Evolutionary conservation across 495 filamentous ascomycete species (phyloP), one percentile per base, ranked within the genome.

Genomic region (Xylaria curta): DNA sequence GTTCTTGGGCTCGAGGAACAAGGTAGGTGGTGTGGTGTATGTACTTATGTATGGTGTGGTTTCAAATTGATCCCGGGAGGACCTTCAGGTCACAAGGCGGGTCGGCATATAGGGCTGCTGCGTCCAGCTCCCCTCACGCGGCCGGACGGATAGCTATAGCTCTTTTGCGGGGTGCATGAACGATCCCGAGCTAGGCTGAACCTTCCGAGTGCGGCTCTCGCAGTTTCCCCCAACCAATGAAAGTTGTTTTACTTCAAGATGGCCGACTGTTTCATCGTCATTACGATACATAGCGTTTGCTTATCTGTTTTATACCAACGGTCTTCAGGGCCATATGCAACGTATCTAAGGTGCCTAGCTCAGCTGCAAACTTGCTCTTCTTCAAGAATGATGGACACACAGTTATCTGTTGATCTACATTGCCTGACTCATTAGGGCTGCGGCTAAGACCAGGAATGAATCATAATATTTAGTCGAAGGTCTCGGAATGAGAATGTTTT

Each of bases 111-210:
- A 42, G 28, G 65, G 51, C 33, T 68, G 21, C 47, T 38, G 36
- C 36, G 7, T n/a, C 49, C 21, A 26, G 31, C 12, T 38, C 7
- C 21, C 31, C 24, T 58, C 26, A 58, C 54, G 51, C 51, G 24
- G 51, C 42, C 42, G 5, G n/a, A 9, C 8, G 19, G 44, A 36
- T 56, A 56, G 46, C 33, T 54, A 31, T 54, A 42, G 65, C 49
- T 67, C 65, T 42, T 36, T 36, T 67, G 65, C 49, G 65, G 65
- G 65, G 65, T 67, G 65, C 65, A 67, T 67, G 65, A 56, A 44
- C 38, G 24, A 53, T 53, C 13, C 46, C 62, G 40, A 65, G 26
- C 15, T 49, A 31, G 62, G 44, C 42, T 47, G 40, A 31, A 47
- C 38, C 60, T 42, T 24, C 42, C 3, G 9, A 6, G n/a, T 62